Conservation (phyloP, 345 rosid species). For the Crucihimalaya himalaica region DNA sequence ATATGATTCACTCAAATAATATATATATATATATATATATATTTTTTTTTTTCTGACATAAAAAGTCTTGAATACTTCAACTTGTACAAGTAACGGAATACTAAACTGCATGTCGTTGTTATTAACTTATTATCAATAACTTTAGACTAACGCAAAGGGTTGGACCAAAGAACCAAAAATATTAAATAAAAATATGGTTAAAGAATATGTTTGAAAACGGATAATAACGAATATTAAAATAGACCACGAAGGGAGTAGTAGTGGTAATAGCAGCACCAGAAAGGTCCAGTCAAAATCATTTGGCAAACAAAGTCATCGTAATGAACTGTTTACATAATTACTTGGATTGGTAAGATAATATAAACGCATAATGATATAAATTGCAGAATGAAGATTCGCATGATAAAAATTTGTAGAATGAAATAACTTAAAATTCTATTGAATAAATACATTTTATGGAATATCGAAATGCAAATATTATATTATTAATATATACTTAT, state of each 20-base stretch:
- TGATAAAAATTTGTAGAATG: too few relatives aligned
- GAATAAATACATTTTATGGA: too few relatives aligned
- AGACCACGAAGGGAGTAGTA: neutral
- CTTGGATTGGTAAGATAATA: too few relatives aligned
- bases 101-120: constrained; percentile 20
- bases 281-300: constrained; percentile 22
- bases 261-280: neutral
- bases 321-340: neutral
- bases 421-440: too few relatives aligned
- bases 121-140: constrained; percentile 22
- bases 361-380: too few relatives aligned
- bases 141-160: constrained; percentile 28
- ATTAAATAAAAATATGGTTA: neutral
- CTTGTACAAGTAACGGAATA: constrained; percentile 24
- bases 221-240: constrained; percentile 20
- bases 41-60: neutral
- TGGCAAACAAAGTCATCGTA: neutral
- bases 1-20: neutral
- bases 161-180: constrained; percentile 5
- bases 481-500: too few relatives aligned
- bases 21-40: neutral
- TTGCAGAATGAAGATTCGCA: too few relatives aligned
- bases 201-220: neutral
- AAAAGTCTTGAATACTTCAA: neutral
- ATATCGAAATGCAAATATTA: too few relatives aligned